Conservation (phyloP, 75 land plant genomes). For the Azolla pinnata region DNA sequence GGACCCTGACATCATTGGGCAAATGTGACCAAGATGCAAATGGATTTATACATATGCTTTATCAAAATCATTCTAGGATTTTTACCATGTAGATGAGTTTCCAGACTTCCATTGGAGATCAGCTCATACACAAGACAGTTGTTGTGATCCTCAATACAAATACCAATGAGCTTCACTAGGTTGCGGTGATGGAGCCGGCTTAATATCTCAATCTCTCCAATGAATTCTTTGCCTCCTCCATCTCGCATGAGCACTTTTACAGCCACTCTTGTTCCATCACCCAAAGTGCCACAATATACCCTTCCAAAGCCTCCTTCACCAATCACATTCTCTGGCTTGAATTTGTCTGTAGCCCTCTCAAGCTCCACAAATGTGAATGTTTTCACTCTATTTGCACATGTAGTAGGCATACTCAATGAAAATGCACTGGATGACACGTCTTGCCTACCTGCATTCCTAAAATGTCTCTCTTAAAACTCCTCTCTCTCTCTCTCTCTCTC, state of each 20-base stretch:
- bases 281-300: slow-evolving; percentile 65
- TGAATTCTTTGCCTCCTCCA: slow-evolving; percentile 67
- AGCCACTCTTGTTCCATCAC: slow-evolving; percentile 67
- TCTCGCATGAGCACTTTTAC: slow-evolving; percentile 78
- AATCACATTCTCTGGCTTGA: slow-evolving; percentile 46
- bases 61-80: too few species aligned
- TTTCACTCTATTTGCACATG: slow-evolving; percentile 57
- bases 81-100: slow-evolving; percentile 90
- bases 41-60: too few species aligned
- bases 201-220: slow-evolving; percentile 89
- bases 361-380: slow-evolving; percentile 49
- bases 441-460: too few species aligned
- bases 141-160: slow-evolving; percentile 54
- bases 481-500: too few species aligned
- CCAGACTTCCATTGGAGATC: slow-evolving; percentile 84
- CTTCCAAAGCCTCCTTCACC: slow-evolving; percentile 95
- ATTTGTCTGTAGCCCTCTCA: slow-evolving; percentile 56
- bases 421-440: too few species aligned
- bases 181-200: slow-evolving; percentile 89
- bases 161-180: slow-evolving; percentile 75
- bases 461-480: too few species aligned
- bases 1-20: too few species aligned
- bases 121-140: slow-evolving; percentile 82
- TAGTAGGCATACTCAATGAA: too few species aligned
- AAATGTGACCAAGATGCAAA: too few species aligned